Evolutionary conservation across 441 rosid genomes (phyloP).

Genomic region (Theobroma grandiflorum): DNA sequence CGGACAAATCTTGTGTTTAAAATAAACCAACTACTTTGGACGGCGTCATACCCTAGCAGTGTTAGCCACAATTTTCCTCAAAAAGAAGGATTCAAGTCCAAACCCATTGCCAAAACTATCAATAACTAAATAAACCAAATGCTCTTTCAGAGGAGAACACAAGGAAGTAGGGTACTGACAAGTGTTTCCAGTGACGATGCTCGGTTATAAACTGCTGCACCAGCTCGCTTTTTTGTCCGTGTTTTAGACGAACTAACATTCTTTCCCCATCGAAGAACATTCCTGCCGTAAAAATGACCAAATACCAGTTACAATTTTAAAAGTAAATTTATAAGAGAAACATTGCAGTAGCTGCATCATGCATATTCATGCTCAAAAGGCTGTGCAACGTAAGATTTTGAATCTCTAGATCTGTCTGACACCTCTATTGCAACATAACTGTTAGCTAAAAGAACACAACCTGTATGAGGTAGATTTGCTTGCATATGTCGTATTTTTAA

Average conservation of each 20-base stretch:
- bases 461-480: background rate
- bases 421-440: background rate
- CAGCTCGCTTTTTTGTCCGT: conserved; percentile 78
- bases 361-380: background rate
- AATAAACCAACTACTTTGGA: background rate
- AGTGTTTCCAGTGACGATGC: conserved; percentile 94
- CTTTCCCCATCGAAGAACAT: conserved; percentile 86
- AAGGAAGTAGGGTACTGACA: conserved; percentile 47
- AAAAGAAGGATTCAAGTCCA: background rate
- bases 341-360: no score
- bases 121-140: background rate
- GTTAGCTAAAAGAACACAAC: background rate
- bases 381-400: background rate
- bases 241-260: conserved; percentile 78
- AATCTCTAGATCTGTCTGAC: conserved; percentile 17
- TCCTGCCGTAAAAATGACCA: conserved; percentile 47
- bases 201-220: conserved; percentile 80
- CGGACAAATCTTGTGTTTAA: background rate
- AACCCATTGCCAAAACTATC: conserved; percentile 8
- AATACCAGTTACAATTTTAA: background rate
- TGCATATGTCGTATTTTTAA: background rate
- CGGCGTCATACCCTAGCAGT: background rate
- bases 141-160: background rate
- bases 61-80: background rate
- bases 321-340: background rate